Evolutionary conservation across 495 filamentous ascomycete species (phyloP).

Genomic region (Parachaetomium inaequale): DNA sequence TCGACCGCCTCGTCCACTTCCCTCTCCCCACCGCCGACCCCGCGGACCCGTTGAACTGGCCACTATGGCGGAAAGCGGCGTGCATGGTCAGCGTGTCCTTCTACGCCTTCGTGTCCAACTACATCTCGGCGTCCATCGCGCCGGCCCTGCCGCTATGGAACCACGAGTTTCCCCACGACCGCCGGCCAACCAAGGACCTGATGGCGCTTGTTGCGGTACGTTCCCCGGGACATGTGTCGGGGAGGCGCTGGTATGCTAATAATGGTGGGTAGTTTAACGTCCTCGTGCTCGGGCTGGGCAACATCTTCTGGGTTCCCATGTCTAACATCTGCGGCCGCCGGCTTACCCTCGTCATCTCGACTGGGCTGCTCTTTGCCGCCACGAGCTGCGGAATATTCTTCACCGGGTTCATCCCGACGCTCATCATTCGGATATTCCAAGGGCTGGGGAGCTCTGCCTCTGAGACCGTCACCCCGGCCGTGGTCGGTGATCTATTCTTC

Average conservation of each 20-base stretch:
- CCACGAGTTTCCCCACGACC: conserved; percentile 21
- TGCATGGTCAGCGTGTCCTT: conserved; percentile 24
- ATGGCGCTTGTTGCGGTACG: conserved; percentile 27
- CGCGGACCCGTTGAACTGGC: conserved; percentile 35
- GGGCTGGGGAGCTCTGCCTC: conserved; percentile 55
- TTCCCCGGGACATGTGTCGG: neutral
- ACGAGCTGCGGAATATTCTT: conserved; percentile 48
- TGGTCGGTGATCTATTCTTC: conserved; percentile 54
- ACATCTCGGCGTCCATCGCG: conserved; percentile 25
- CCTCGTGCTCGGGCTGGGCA: conserved; percentile 27
- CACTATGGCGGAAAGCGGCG: conserved; percentile 25
- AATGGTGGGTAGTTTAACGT: conserved; percentile 22
- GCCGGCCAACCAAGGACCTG: conserved; percentile 19
- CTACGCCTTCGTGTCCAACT: conserved; percentile 34
- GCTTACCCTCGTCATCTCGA: conserved; percentile 49
- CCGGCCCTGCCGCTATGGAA: conserved; percentile 33
- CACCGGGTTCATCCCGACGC: conserved; percentile 39
- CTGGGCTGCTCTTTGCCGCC: conserved; percentile 42
- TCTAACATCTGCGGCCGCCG: conserved; percentile 56
- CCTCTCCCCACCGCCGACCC: conserved; percentile 30
- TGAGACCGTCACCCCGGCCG: conserved; percentile 51
- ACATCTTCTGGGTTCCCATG: conserved; percentile 53
- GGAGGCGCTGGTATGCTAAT: neutral
- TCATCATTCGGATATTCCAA: conserved; percentile 47
- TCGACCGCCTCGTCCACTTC: conserved; percentile 21